Evolutionary conservation across 2,329 filamentous ascomycete species (phyloP).

Genomic region (Pleomassaria siparia): DNA sequence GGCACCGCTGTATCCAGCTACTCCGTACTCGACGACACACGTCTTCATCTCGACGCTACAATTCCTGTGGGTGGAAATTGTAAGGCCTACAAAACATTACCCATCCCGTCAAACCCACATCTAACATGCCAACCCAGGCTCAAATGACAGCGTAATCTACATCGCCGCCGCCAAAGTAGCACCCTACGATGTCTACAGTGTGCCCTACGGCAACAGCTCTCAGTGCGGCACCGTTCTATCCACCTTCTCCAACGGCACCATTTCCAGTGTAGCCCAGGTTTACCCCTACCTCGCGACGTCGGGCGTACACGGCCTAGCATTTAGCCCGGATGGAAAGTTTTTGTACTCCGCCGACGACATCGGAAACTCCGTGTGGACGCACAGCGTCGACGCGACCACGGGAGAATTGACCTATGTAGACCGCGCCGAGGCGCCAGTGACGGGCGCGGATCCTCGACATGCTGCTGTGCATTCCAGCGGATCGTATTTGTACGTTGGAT

Average conservation of each 20-base stretch:
- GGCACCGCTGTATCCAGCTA: neutral
- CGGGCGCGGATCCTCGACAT: neutral
- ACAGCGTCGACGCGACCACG: neutral
- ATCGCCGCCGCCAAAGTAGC: neutral
- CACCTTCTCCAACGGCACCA: neutral
- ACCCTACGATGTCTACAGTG: neutral
- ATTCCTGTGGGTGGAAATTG: neutral
- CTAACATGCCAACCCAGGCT: neutral
- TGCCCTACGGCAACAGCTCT: neutral
- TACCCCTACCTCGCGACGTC: neutral
- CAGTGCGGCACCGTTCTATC: slow-evolving; percentile 1
- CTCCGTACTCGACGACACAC: neutral
- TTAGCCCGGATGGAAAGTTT: neutral
- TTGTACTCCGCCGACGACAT: slow-evolving; percentile 1
- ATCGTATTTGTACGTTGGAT: neutral
- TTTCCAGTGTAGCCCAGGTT: neutral
- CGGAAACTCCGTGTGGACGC: neutral
- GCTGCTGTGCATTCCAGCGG: neutral
- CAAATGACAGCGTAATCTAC: neutral
- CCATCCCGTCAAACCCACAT: neutral
- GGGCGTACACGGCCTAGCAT: slow-evolving; percentile 1
- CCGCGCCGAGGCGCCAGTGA: neutral
- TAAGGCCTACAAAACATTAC: neutral
- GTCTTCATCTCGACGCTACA: neutral
- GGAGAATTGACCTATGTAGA: neutral